A percentile compares a stretch with the other conserved stretches of the same genome.
Conservation (phyloP, 148 eudicot species). For the Cornus kousa region DNA sequence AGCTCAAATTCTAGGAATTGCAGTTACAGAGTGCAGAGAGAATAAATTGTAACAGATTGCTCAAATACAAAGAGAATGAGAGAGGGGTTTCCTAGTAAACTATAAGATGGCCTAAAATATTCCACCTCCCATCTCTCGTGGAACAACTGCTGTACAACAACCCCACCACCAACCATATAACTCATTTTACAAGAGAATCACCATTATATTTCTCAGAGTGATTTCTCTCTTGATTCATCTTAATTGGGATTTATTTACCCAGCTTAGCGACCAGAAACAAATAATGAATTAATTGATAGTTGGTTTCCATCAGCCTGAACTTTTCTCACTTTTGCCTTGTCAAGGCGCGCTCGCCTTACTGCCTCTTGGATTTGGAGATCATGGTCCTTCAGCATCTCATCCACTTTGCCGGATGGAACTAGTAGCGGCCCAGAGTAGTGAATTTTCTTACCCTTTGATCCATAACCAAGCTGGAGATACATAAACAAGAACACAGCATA, state of each 20-base stretch:
- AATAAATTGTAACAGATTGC: not conserved
- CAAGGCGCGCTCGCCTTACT: conserved; percentile 72
- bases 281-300: conserved; percentile 44
- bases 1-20: not conserved
- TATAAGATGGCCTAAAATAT: conserved; percentile 4
- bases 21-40: not conserved
- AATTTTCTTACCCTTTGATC: conserved; percentile 81
- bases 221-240: conserved; percentile 16
- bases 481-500: not conserved
- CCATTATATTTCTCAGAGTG: not conserved
- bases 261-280: conserved; percentile 53
- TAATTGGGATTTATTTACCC: conserved; percentile 19
- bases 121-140: conserved; percentile 17
- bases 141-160: conserved; percentile 16
- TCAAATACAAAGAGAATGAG: not conserved
- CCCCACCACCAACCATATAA: not conserved
- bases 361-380: conserved; percentile 94
- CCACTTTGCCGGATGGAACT: conserved; percentile 82
- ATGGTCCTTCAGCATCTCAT: conserved; percentile 86
- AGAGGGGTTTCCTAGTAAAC: conserved; percentile 1
- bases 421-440: conserved; percentile 96
- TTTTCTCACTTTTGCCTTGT: conserved; percentile 66
- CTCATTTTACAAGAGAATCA: conserved; percentile 9
- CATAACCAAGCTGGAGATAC: conserved; percentile 65
- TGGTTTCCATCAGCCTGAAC: conserved; percentile 50